Base-by-base conservation (phyloP, 208 protist genomes). In the Tritrichomonas foetus region DNA sequence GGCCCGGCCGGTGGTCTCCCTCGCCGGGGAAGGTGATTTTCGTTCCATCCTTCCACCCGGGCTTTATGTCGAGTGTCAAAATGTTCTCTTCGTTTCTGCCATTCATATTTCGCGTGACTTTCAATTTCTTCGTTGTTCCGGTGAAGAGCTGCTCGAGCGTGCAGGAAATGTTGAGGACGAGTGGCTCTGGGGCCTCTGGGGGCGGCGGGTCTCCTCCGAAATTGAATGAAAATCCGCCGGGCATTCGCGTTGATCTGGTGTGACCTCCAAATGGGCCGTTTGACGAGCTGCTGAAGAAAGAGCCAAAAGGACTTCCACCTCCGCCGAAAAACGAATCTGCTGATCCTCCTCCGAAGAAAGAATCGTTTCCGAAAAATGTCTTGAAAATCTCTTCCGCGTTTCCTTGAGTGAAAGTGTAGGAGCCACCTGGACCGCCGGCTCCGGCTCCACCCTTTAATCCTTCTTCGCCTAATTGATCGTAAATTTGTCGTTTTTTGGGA, bases 381-480 rank as follows among this genome's bases (percentile, higher is more conserved):
- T 44, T 3, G 89, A 93, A 93, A 20, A 93, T 93, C 30, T 69
- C 61, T 75, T 93, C 89, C 16, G 89, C 89, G 16, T 93, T 75
- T 20, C 64, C 61, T 93, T 41, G 39, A 20, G 89, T 93, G 39
- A 93, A 93, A n/a, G 39, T 75, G 36, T 75, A 75, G 30, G 74
- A 20, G 33, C 53, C 53, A 22, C 53, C 53, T 61, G 41, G 41
- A 41, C 39, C 74, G 50, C 47, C 47, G 30, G 47, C 47, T 16
- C 92, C 95, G 33, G 30, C 64, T 47, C 92, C 61, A 25, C 66
- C 94, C 30, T 94, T 94, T 30, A 95, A 74, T 16, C 72, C 94
- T 64, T 95, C 94, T 92, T 95, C 93, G 41, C 94, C 95, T 57
- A 93, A 95, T 69, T 95, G 82, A 57, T 96, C 95, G 64, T 96